Base-by-base conservation (phyloP, 768 basidiomycete species). In the Pleurotus eryngii region DNA sequence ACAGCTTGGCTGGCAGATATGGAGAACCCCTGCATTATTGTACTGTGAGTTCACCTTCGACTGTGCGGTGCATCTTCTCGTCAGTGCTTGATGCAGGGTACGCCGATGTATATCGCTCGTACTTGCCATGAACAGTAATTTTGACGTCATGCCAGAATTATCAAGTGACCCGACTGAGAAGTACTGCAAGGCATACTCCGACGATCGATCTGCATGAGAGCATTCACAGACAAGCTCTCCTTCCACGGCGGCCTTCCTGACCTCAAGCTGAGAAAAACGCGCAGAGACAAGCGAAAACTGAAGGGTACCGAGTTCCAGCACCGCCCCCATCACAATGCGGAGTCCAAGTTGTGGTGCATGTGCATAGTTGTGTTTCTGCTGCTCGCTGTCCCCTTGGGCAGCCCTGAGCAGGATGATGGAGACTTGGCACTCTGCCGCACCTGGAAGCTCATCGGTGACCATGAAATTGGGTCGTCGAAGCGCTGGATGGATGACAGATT, bases 291-390 rank as follows among this genome's bases (percentile, higher is more conserved):
- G 27, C 27, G 3, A 5, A 5, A 30, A 30, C 27, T 22, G 2
- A 18, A 5, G 4, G 17, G 6, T 5, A 17, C 18, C 0, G 0
- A 14, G 0, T 24, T 22, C 17, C 26, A 11, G 40, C 56, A 30
- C 22, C 56, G 47, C 30, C 56, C 56, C 20, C 45, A 46, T 3
- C 56, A 57, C 27, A 46, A 57, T 38, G 56, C 56, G 3, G 56
- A 57, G 22, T 57, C 56, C 18, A 30, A 49, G 15, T 57, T 57
- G n/a, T 57, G 56, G 56, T 35, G 45, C 46, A 57, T 57, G 15
- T n/a, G n/a, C n/a, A n/a, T n/a, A n/a, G 39, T 37, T 0, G 22
- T 37, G 9, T 57, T 57, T 46, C 56, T 57, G 39, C 54, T 56
- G 8, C 39, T 39, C 9, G 54, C 22, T 5, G 26, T 45, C 4